Evolutionary conservation across 768 basidiomycete species (phyloP), one percentile per base, ranked within the genome.

Genomic region (Tremella yokohamensis): DNA sequence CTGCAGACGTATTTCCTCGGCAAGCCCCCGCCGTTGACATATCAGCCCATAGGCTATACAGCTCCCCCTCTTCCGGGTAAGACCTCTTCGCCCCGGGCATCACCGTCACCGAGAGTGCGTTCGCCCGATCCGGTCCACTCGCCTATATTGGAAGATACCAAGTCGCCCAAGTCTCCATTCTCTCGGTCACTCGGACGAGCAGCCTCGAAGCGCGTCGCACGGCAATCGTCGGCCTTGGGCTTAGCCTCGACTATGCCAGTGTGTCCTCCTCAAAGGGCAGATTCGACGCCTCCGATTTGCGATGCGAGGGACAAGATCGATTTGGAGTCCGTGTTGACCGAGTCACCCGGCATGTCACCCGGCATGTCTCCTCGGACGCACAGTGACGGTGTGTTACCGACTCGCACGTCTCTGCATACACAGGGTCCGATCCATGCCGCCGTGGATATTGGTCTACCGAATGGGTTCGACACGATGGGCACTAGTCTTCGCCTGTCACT

Each of bases 1-100:
- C 81, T 98, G 45, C 91, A 96, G 70, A 88, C 89, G 0, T 98
- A 93, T 89, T 89, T 90, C 86, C 83, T 99, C 26, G 96, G 94
- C 63, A 97, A 97, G 69, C 89, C 90, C 16, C 93, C 92, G 9
- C 80, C 90, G 40, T 82, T 87, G 3, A 40, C 52, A 1, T 90
- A 85, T 68, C 83, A 89, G 66, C 90, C 89, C 26, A 92, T 96
- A 69, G 90, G 88, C 18, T 90, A 87, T 70, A 84, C 84, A 42
- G 83, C 83, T 3, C 42, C n/a, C 8, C 25, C 54, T 47, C 51
- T 34, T 52, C 34, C 44, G 24, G 38, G 39, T 45, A 47, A 16
- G 54, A 49, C 22, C 19, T 16, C 53, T 2, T 29, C 53, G 7
- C n/a, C 34, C 29, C 18, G 48, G 6, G 22, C 56, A 18, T 74